Conservation (phyloP, 345 rosid genomes). For the Cardamine occulta region DNA sequence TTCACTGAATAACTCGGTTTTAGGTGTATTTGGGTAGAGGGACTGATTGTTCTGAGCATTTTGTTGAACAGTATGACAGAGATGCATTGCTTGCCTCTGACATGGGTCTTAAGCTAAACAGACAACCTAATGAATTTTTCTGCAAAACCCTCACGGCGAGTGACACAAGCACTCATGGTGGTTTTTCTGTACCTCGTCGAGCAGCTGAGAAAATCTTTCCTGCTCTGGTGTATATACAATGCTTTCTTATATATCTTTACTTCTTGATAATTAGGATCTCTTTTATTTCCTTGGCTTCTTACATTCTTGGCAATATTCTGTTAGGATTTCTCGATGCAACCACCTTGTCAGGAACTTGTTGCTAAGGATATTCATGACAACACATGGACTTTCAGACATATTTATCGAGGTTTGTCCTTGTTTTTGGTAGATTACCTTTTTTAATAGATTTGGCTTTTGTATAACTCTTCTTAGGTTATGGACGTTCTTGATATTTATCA, state of each 20-base stretch:
- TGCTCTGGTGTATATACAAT: conserved; percentile 61
- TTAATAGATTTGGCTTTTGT: not conserved
- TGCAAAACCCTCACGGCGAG: conserved; percentile 97
- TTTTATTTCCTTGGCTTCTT: conserved; percentile 23
- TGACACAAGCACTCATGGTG: conserved; percentile 99
- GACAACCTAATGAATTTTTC: conserved; percentile 83
- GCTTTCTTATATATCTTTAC: conserved; percentile 21
- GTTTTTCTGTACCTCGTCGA: conserved; percentile 94
- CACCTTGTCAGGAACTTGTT: conserved; percentile 89
- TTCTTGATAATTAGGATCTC: not conserved
- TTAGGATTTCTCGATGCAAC: conserved; percentile 94
- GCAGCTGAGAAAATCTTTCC: conserved; percentile 98
- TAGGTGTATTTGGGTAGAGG: not conserved
- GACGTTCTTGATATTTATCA: conserved; percentile 39
- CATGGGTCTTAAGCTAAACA: conserved; percentile 71
- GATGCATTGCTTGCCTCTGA: conserved; percentile 90
- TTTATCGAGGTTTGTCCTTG: conserved; percentile 73
- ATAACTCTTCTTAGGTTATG: conserved; percentile 19
- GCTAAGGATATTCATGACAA: conserved; percentile 93
- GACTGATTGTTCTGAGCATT: conserved; percentile 30
- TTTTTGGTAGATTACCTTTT: not conserved
- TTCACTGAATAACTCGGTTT: not conserved
- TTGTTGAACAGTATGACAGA: conserved; percentile 75
- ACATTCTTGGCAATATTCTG: conserved; percentile 31
- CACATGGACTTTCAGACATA: conserved; percentile 90